Evolutionary conservation across 2,329 filamentous ascomycete species (phyloP), one percentile per base, ranked within the genome.

Genomic region (Colletotrichum sp.): DNA sequence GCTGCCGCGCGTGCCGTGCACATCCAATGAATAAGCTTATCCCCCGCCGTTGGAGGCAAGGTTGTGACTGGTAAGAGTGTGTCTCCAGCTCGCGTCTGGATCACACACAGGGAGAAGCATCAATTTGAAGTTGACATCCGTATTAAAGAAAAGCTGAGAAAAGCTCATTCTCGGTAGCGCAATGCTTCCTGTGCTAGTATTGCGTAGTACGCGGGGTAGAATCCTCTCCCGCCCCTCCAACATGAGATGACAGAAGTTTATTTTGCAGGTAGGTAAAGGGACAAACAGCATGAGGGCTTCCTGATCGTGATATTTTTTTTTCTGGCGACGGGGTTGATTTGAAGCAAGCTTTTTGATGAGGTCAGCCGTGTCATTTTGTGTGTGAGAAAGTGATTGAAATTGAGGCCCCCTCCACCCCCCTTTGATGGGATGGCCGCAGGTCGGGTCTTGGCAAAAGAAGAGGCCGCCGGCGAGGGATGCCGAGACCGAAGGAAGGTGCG

Each of bases 171-270:
- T n/a, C 2, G 0, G 10, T 59, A 59, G 55, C 55, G 55, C 55
- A 13, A 13, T 16, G 9, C 26, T n/a, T 16, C 18, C 12, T 32
- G 28, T 64, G 30, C 32, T 64, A 64, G 60, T 36, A 34, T 5
- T 62, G 15, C 26, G 26, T 34, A 62, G 59, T 13, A 21, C 26
- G 15, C 16, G 28, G 6, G 32, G 28, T 30, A 44, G 16, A 59
- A 28, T 12, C 12, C 21, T 21, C 26, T 70, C 44, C 26, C 21
- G 44, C 44, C 34, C 5, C 12, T 18, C 30, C 34, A 10, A 52
- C 30, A 67, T 75, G 30, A 26, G 72, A 75, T 75, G 72, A 32
- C 68, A 44, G 68, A 75, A 75, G 49, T 70, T 65, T 67, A n/a
- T 39, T 57, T 21, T 16, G 21, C 21, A 28, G 28, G 18, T n/a